Base-by-base conservation (phyloP, 1,284 basidiomycete genomes). In the Naganishia liquefaciens region DNA sequence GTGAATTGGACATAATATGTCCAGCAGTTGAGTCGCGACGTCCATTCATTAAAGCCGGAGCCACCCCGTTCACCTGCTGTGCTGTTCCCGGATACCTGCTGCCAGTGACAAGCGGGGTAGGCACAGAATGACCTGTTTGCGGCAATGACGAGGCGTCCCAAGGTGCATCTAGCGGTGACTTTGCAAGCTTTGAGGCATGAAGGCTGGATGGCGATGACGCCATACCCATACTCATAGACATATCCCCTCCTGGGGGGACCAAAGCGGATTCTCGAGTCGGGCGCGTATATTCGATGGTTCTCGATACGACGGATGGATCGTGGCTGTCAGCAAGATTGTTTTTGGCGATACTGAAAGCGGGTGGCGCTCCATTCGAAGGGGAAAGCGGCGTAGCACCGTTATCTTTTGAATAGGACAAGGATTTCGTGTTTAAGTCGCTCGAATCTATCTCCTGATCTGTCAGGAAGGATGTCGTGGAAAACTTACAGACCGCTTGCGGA, bases 401-500 rank as follows among this genome's bases (percentile, higher is more conserved):
- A 69, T 79, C 77, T 79, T 65, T 46, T 30, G 17, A 40, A 13
- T 30, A 25, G 33, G 42, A 40, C 2, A 50, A 50, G 54, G n/a
- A 15, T 7, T 10, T 27, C 19, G 23, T 33, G 51, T 50, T 54
- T 42, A n/a, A 33, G 40, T 19, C 42, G 58, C 21, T 23, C 6
- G 25, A 28, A 21, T 30, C 23, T 40, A 28, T 30, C 23, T 9
- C 57, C n/a, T 19, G 30, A 23, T 6, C 27, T 6, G 46, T 46
- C 11, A 42, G 33, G 53, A n/a, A 7, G 33, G 7, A 37, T 37
- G 33, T 37, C 33, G 13, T 7, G 33, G 25, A 40, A 17, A 23
- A 74, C 77, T 72, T 54, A 79, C 77, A 78, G 43, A 71, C 69
- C 23, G 71, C 68, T 60, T 79, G 77, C 11, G 77, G 77, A 73